Base-by-base conservation (phyloP, 179 eudicot species). In the Beta lomatogona region DNA sequence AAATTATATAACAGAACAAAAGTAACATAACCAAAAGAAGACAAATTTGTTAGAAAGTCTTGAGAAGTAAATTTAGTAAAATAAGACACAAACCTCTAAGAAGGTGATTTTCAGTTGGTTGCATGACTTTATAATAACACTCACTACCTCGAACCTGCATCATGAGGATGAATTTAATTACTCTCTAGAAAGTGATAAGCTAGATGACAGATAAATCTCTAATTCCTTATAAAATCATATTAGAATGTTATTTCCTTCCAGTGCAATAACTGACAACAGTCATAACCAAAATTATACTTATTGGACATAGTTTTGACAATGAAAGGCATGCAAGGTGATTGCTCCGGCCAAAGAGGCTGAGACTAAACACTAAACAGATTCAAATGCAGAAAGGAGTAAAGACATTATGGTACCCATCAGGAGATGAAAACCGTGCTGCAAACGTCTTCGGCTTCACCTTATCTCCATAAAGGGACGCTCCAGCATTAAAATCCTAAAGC, bases 101-200 rank as follows among this genome's bases (percentile, higher is more conserved):
- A 97, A 97, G 79, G 98, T 97, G 85, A 97, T 92, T 90, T 97
- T 97, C 67, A 97, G 94, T 82, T 89, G 91, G 88, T 93, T 97
- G 78, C 97, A 86, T 55, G 98, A 89, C 86, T 92, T 92, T 78
- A 86, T 82, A 78, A 95, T 79, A 70, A 95, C 98, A 86, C 94
- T 94, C 67, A 95, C 48, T 80, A 94, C 98, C 88, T 95, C 98
- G 69, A 85, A 92, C 89, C 98, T 95, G 93, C 77, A 54, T 67
- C 71, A 79, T 16, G 61, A 76, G 65, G 46, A 70, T 22, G 71
- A 79, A 55, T 6, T 52, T 48, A 31, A 22, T 19, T 9, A 65
- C 22, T 67, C 41, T 65, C 45, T 18, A 21, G 19, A 3, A 54
- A 50, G 58, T 52, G 36, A 73, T 19, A 48, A 60, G 41, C 50